Conservation (phyloP, 805 yeast species). For the Saturnispora sanitii region DNA sequence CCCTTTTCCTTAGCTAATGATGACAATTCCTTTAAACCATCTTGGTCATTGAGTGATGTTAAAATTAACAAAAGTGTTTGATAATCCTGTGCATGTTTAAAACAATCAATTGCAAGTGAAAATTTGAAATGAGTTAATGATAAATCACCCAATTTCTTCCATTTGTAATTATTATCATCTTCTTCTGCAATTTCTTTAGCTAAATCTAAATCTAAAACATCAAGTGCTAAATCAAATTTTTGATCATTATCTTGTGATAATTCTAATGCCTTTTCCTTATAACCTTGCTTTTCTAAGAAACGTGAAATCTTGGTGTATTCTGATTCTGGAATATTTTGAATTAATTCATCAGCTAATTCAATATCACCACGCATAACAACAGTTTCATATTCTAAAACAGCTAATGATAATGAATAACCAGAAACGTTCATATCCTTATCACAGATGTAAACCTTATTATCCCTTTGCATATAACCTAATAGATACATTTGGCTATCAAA, state of each 20-base stretch:
- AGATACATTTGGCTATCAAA: conserved; percentile 81
- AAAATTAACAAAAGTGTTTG: conserved; percentile 74
- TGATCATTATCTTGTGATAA: conserved; percentile 85
- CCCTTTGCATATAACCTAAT: conserved; percentile 84
- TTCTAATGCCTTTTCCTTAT: conserved; percentile 69
- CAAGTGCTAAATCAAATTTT: conserved; percentile 79
- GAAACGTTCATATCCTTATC: conserved; percentile 83
- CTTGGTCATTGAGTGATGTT: conserved; percentile 67
- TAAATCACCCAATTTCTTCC: conserved; percentile 88
- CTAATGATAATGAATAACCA: conserved; percentile 70
- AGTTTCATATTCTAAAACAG: conserved; percentile 92
- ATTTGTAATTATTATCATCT: conserved; percentile 55
- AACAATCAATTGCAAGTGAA: conserved; percentile 70
- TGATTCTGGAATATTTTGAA: conserved; percentile 53
- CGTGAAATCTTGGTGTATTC: conserved; percentile 76
- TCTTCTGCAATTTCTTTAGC: conserved; percentile 60
- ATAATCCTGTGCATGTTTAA: conserved; percentile 67
- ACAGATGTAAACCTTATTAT: conserved; percentile 79
- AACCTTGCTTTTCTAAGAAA: conserved; percentile 90
- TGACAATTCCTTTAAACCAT: conserved; percentile 55
- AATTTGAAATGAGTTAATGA: conserved; percentile 73
- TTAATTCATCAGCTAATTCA: conserved; percentile 63
- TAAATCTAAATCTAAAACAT: conserved; percentile 57
- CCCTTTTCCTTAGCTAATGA: conserved; percentile 60
- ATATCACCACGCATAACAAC: conserved; percentile 90